Evolutionary conservation across 805 yeast genomes (phyloP).

Genomic region (Lachancea dasiensis): DNA sequence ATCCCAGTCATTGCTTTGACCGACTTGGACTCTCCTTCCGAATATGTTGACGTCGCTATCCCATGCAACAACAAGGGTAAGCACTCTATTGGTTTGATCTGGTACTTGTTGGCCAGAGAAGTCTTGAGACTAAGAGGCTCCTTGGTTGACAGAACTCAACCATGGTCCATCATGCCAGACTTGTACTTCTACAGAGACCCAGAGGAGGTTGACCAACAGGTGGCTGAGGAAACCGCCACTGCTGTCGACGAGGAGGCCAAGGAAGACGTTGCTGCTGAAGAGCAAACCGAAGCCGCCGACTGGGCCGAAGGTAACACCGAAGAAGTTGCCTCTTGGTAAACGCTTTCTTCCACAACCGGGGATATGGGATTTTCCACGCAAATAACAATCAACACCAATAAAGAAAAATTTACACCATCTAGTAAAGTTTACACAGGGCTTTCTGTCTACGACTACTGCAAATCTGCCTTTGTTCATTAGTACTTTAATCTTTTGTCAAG

Average conservation of each 20-base stretch:
- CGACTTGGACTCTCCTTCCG: slow-evolving; percentile 98
- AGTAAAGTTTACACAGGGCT: slow-evolving; percentile 6
- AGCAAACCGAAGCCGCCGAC: slow-evolving; percentile 56
- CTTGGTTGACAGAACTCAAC: slow-evolving; percentile 90
- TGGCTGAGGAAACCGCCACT: slow-evolving; percentile 62
- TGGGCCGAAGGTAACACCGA: slow-evolving; percentile 47
- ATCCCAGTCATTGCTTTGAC: slow-evolving; percentile 99
- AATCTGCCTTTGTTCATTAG: slow-evolving; percentile 11
- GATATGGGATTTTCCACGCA: slow-evolving; percentile 3
- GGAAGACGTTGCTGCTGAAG: slow-evolving; percentile 66
- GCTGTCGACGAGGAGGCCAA: slow-evolving; percentile 59
- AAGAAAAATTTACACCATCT: slow-evolving; percentile 2
- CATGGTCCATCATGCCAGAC: slow-evolving; percentile 99
- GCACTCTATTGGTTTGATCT: slow-evolving; percentile 98
- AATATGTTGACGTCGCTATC: slow-evolving; percentile 98
- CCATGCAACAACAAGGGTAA: slow-evolving; percentile 99
- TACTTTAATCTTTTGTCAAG: slow-evolving; percentile 11
- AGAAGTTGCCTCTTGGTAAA: slow-evolving; percentile 16
- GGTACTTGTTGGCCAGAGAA: slow-evolving; percentile 99
- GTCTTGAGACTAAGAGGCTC: slow-evolving; percentile 98
- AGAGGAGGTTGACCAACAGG: slow-evolving; percentile 87
- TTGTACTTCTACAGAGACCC: slow-evolving; percentile 99
- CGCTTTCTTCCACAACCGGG: slow-evolving; percentile 1
- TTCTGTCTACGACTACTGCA: slow-evolving; percentile 5
- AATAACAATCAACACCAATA: slow-evolving; percentile 4